Conservation (phyloP, 257 asterid genomes). For the Thymus quinquecostatus region DNA sequence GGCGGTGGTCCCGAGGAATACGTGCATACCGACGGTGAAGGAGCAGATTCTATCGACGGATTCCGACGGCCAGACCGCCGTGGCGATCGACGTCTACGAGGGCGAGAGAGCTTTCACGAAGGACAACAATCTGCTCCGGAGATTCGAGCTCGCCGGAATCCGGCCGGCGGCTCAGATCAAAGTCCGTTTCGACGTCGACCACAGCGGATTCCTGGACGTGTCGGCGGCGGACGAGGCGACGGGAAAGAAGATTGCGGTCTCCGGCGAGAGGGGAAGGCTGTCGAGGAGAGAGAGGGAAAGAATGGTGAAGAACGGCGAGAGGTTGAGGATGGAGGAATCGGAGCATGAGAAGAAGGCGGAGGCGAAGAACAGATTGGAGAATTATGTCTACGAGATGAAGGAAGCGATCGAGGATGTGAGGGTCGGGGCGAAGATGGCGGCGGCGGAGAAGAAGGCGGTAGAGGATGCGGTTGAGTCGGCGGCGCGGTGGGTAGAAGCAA, state of each 20-base stretch:
- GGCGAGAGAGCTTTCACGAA: slow-evolving; percentile 54
- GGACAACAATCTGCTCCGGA: slow-evolving; percentile 54
- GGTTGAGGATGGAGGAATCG: slow-evolving; percentile 55
- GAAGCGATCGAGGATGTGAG: neutral
- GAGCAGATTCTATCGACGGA: slow-evolving; percentile 51
- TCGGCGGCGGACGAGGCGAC: slow-evolving; percentile 56
- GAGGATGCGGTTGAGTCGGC: neutral
- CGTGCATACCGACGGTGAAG: slow-evolving; percentile 48
- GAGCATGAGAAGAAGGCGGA: slow-evolving; percentile 42
- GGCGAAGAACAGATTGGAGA: slow-evolving; percentile 8
- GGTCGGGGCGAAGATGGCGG: neutral
- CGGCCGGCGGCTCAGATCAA: slow-evolving; percentile 47
- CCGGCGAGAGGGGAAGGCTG: slow-evolving; percentile 57
- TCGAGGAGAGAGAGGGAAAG: slow-evolving; percentile 55
- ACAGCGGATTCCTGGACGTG: slow-evolving; percentile 49
- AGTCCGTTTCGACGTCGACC: slow-evolving; percentile 50
- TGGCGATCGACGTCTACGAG: slow-evolving; percentile 49
- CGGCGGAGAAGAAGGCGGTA: slow-evolving; percentile 3
- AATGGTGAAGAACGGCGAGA: slow-evolving; percentile 59
- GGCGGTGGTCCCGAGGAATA: slow-evolving; percentile 46
- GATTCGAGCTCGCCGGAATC: slow-evolving; percentile 48
- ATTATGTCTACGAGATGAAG: neutral
- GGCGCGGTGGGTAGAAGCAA: neutral
- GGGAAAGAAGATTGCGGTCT: slow-evolving; percentile 55
- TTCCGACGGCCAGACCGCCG: slow-evolving; percentile 49